Evolutionary conservation across 2,329 filamentous ascomycete genomes (phyloP), one percentile per base, ranked within the genome.

Genomic region (Bretziella fagacearum): DNA sequence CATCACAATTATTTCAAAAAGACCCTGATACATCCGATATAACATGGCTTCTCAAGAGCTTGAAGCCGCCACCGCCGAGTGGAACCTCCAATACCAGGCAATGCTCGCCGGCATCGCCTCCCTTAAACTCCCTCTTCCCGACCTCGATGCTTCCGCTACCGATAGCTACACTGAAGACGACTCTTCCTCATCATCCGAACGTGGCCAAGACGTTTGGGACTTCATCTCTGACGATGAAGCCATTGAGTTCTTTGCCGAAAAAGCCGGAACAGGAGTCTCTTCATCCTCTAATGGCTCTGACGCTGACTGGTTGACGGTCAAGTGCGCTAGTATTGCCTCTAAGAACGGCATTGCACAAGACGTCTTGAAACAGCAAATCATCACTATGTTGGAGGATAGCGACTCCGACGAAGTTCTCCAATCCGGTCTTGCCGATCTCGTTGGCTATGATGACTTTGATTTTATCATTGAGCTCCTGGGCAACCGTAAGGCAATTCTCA

Each of bases 371-470:
- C 74, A 81, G 47, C 86, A 95, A 59, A 74, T 96, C 29, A 64
- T 77, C 32, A 81, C 83, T 4, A 69, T 89, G 2, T 62, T 98
- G 29, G 71, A 71, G 6, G 83, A 84, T 3, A 64, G 65, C n/a
- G 64, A 61, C 37, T 70, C 74, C 26, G 82, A 94, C 49, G 84
- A 93, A 49, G 85, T 93, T 61, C 66, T 96, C n/a, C 89, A 96
- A 60, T 87, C 86, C 58, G 77, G 80, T 33, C 70, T 98, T 29
- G 85, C 84, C 0, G 91, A 98, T 55, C 74, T 95, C 36, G 70
- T 98, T 51, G 91, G 93, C 0, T 96, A 89, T 56, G 86, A 91
- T 55, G 85, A 96, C 57, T 68, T 98, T 15, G 89, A 98, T 54
- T 79, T 98, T 56, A 81, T 96, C 46, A 87, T 87, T 52, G 84